Conservation (phyloP, 441 rosid species). For the Corymbia calophylla region DNA sequence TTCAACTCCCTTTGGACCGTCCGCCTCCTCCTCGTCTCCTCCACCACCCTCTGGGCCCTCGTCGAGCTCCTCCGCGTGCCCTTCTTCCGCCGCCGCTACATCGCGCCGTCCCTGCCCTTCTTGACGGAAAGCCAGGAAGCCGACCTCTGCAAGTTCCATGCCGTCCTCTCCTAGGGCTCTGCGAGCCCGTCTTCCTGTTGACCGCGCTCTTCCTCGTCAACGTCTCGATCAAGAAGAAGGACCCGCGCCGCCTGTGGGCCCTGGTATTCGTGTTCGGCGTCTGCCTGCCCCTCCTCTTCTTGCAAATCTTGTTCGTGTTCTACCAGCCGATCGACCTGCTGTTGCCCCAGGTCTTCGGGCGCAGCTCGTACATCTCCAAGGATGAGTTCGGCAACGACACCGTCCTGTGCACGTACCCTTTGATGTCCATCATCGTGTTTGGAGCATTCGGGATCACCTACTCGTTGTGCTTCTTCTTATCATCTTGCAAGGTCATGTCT, state of each 20-base stretch:
- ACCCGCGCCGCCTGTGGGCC: slow-evolving; percentile 19
- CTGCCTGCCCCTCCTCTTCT: slow-evolving; percentile 27
- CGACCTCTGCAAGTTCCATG: slow-evolving; percentile 31
- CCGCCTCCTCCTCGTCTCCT: slow-evolving; percentile 37
- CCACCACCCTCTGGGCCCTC: slow-evolving; percentile 37
- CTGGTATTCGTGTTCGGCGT: slow-evolving; percentile 18
- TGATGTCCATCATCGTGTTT: slow-evolving; percentile 30
- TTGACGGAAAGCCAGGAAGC: slow-evolving; percentile 11
- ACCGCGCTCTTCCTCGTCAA: slow-evolving; percentile 43
- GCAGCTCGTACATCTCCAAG: slow-evolving; percentile 11
- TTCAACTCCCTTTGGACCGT: slow-evolving; percentile 56
- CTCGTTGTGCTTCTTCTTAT: slow-evolving; percentile 20
- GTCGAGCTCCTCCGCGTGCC: slow-evolving; percentile 35
- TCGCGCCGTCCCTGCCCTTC: slow-evolving; percentile 1
- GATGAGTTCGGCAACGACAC: background rate
- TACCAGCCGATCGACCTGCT: background rate
- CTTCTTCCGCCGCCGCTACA: slow-evolving; percentile 15
- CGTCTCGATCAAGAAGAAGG: slow-evolving; percentile 29
- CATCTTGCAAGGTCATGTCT: slow-evolving; percentile 27
- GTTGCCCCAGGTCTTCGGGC: slow-evolving; percentile 11
- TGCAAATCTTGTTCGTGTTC: slow-evolving; percentile 24
- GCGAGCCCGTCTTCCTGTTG: slow-evolving; percentile 44
- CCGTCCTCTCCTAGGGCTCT: slow-evolving; percentile 44
- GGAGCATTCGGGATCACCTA: slow-evolving; percentile 24
- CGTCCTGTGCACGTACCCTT: slow-evolving; percentile 34